Evolutionary conservation across 441 rosid species (phyloP), one percentile per base, ranked within the genome.

Genomic region (Mallotus japonicus): DNA sequence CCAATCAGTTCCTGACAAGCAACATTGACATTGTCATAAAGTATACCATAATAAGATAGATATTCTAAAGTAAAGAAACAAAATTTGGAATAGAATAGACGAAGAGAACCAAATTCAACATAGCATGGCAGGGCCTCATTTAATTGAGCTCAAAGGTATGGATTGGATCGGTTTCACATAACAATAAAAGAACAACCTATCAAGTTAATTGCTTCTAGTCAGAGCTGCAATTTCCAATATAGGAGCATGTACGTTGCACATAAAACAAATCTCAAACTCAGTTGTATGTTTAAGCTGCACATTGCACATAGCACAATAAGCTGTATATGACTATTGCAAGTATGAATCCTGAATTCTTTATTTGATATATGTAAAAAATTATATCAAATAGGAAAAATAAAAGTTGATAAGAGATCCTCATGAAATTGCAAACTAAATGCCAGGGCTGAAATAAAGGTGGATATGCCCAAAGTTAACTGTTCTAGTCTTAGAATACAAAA

Each of bases 1-100:
- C 84, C 92, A 58, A 91, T 83, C 84, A 95, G 75, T 84, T 91
- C 96, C 97, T 92, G 95, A 76, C 81, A 86, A 54, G 51, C 46
- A 79, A 66, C 60, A 77, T 55, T 49, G 8, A 14, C n/a, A 32
- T 63, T 59, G 65, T 75, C 68, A 75, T 17, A 62, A 75, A 1
- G 71, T 0, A 60, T 5, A 49, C n/a, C n/a, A n/a, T n/a, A n/a
- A n/a, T n/a, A n/a, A n/a, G n/a, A n/a, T n/a, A n/a, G n/a, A n/a
- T 28, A 11, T 20, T 46, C 56, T 57, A 8, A 76, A 65, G 54
- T 12, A 12, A 34, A 12, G 9, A 60, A 69, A 56, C 42, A 49
- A 62, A 19, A 16, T 17, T 65, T 24, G 28, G 28, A 24, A 24
- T 32, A 62, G 55, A 60, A 49, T 20, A 47, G 65, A 75, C 28